phyloP scores from a whole-genome alignment of 495 filamentous ascomycete species.

The Pyrenula aspistea region DNA sequence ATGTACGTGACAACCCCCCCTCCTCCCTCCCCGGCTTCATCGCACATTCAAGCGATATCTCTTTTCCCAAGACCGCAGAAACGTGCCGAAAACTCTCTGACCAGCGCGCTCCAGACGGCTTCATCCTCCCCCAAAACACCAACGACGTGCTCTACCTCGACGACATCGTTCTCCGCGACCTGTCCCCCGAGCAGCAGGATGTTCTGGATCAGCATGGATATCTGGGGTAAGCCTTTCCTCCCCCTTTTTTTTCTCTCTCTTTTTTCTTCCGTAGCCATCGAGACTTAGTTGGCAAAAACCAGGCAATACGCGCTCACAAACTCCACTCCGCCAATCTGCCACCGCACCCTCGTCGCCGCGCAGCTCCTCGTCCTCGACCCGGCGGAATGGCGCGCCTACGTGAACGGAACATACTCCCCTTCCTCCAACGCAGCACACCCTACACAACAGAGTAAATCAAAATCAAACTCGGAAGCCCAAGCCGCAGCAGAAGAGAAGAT shows the following conservation, averaged over 20 bases:
- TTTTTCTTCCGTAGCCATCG: too few species aligned
- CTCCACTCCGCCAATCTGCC: conserved; percentile 32
- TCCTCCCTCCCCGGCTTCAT: background rate
- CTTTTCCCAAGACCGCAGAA: background rate
- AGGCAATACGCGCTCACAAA: background rate
- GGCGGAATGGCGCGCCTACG: conserved; percentile 4
- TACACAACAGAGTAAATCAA: too few species aligned
- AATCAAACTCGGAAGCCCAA: background rate
- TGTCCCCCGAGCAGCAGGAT: conserved; percentile 32
- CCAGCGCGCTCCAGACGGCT: conserved; percentile 51
- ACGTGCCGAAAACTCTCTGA: too few species aligned
- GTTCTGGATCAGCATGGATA: conserved; percentile 46
- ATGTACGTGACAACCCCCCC: conserved; percentile 32
- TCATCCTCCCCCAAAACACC: conserved; percentile 54
- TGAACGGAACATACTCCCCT: background rate
- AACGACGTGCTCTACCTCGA: conserved; percentile 61
- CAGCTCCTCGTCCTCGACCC: conserved; percentile 15
- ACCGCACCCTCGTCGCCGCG: conserved; percentile 61
- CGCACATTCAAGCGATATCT: background rate
- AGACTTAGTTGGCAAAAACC: too few species aligned
- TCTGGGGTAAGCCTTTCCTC: conserved; percentile 36
- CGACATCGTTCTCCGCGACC: conserved; percentile 44
- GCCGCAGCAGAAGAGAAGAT: conserved; percentile 8
- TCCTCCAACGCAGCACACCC: too few species aligned
- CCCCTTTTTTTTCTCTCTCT: too few species aligned